Base-by-base conservation (phyloP, 106 monocot species). In the Phalaenopsis equestris region DNA sequence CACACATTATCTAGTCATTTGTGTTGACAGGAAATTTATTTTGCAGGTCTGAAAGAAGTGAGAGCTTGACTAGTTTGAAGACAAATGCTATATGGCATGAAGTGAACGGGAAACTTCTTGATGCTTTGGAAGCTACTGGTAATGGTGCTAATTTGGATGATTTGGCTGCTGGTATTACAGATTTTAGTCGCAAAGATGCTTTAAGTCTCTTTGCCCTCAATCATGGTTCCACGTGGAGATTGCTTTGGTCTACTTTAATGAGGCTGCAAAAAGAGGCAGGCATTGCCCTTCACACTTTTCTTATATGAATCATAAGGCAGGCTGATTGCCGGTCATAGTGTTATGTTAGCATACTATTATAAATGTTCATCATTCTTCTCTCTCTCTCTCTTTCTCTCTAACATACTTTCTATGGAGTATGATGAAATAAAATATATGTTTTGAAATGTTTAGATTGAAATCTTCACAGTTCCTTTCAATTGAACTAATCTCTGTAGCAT, bases 51-150 rank as follows among this genome's bases (percentile, higher is more conserved):
- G 43, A 75, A 75, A 43, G 19, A 12, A 45, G 43, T 8, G 74
- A 75, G 18, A 75, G 8, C n/a, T n/a, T 43, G 10, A 5, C 74
- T 19, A 43, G 8, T 75, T 45, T 9, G 43, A 75, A 37, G 18
- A 21, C 74, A 45, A 19, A 75, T 75, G 18, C 41, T n/a, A 5
- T 75, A 75, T 75, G 43, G 43, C 45, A 19, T 43, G 74, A 75
- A 75, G 74, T 75, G 7, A 75, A 75, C 74, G n/a, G 43, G 74
- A 75, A 75, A 75, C 74, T 75, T 75, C 43, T 75, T 75, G 74
- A 45, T 75, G 41, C 74, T n/a, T 75, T 75, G 74, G 41, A 75
- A 19, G 19, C 52, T 12, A 52, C 52, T 52, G 52, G 52, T 52
- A 52, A 52, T 52, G 52, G 12, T 52, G 52, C 43, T 75, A 45